Evolutionary conservation across 164 flowering plant species (phyloP).

Genomic region (Nelumbo lutea): DNA sequence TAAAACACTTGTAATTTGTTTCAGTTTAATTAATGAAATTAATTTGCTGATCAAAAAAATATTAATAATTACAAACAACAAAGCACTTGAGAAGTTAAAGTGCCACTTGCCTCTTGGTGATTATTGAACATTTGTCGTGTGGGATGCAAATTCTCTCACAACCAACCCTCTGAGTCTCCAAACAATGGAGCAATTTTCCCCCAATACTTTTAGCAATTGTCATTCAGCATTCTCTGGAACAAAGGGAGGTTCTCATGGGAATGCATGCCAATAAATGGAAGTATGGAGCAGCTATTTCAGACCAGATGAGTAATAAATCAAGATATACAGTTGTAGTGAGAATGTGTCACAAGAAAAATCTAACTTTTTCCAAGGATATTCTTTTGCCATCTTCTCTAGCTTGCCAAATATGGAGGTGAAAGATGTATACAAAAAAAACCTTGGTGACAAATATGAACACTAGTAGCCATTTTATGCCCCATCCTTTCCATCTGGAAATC

Average conservation of each 20-base stretch:
- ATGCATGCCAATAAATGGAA: background rate
- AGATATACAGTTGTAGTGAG: too few relatives aligned
- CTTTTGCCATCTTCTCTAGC: too few relatives aligned
- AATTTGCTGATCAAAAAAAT: too few relatives aligned
- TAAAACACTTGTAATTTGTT: too few relatives aligned
- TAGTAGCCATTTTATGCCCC: conserved; percentile 1
- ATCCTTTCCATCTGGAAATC: conserved; percentile 20
- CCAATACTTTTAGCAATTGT: background rate
- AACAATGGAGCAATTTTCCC: background rate
- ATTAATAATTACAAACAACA: background rate
- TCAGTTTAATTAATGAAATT: too few relatives aligned
- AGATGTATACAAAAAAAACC: background rate
- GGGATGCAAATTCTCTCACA: background rate
- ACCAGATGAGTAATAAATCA: background rate
- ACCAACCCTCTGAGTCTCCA: conserved; percentile 3
- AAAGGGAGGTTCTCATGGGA: background rate
- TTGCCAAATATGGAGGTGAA: too few relatives aligned
- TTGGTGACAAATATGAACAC: background rate
- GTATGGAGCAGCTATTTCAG: background rate
- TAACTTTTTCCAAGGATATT: too few relatives aligned
- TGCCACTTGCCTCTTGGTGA: conserved; percentile 7
- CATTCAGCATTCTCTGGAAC: background rate
- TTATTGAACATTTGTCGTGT: background rate
- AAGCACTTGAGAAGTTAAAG: background rate
- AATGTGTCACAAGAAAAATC: too few relatives aligned